These are phyloP conservation scores for Alternaria arbusti DNA, from an alignment of 2,329 filamentous ascomycete genomes.

Conservation along the genomic window DNA sequence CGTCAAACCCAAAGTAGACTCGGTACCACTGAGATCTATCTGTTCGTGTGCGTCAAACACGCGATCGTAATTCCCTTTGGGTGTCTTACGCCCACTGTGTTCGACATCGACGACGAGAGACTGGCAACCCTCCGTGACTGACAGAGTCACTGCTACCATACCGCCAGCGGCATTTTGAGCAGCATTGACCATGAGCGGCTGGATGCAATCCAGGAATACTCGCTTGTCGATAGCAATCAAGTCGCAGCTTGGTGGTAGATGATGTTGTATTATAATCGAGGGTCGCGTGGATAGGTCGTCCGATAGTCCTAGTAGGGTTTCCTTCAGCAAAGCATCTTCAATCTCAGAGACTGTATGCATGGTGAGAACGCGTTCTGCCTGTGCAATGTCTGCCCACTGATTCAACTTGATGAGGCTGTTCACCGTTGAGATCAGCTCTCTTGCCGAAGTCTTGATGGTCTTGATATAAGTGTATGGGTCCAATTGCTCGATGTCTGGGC, in stretches of 20 bases:
- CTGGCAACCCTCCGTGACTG: conserved; percentile 36
- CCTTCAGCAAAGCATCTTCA: conserved; percentile 42
- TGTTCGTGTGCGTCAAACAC: conserved; percentile 57
- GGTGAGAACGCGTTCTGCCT: conserved; percentile 23
- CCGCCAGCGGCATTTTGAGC: conserved; percentile 51
- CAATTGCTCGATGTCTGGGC: conserved; percentile 20
- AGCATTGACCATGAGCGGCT: conserved; percentile 52
- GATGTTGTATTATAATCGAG: conserved; percentile 45
- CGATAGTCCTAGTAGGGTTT: conserved; percentile 35
- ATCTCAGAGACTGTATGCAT: conserved; percentile 42
- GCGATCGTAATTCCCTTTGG: conserved; percentile 40
- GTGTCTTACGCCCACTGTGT: conserved; percentile 54
- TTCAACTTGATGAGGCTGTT: conserved; percentile 55
- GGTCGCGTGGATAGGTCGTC: conserved; percentile 35
- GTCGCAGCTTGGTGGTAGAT: conserved; percentile 35
- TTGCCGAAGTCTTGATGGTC: conserved; percentile 50
- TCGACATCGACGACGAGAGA: conserved; percentile 50
- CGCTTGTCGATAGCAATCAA: conserved; percentile 47
- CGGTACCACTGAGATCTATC: conserved; percentile 44
- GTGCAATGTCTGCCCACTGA: conserved; percentile 48
- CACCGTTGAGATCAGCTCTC: conserved; percentile 54
- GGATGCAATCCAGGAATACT: conserved; percentile 53
- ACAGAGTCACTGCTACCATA: conserved; percentile 45
- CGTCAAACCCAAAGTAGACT: conserved; percentile 54
- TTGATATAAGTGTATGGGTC: conserved; percentile 36